Percentiles rank a stretch among this genome's conserved stretches.
Conservation (phyloP, 2,329 filamentous ascomycete genomes). For the Aspergillus pseudoviridinutans region DNA sequence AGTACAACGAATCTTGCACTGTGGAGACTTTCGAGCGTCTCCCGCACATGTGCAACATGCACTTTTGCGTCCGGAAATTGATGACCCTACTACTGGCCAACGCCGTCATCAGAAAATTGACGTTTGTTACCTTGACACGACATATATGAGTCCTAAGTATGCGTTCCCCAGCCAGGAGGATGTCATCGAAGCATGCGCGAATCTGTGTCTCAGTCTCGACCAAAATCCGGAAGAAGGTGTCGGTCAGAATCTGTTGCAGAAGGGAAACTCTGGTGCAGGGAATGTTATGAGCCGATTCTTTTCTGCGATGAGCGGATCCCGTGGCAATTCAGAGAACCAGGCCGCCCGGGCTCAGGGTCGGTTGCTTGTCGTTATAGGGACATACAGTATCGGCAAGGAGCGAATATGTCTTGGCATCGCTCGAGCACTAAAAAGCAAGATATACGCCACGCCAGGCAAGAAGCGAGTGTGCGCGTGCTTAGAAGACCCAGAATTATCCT, state of each 20-base stretch:
- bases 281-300: conserved; percentile 63
- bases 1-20: conserved; percentile 81
- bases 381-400: conserved; percentile 97
- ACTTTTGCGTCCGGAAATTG: conserved; percentile 68
- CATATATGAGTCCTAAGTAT: conserved; percentile 93
- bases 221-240: conserved; percentile 64
- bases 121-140: conserved; percentile 94
- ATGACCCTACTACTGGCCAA: conserved; percentile 68
- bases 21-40: conserved; percentile 92
- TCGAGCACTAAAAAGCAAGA: conserved; percentile 77
- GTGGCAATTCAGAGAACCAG: conserved; percentile 19
- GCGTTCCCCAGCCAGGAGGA: conserved; percentile 86
- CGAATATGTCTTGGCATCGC: conserved; percentile 92
- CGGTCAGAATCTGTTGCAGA: conserved; percentile 53
- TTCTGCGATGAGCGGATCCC: conserved; percentile 39
- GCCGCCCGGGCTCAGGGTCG: conserved; percentile 53
- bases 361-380: conserved; percentile 87
- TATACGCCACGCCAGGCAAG: conserved; percentile 80
- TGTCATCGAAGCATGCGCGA: conserved; percentile 81
- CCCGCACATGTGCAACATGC: conserved; percentile 79
- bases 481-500: conserved; percentile 75
- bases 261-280: conserved; percentile 52
- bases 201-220: conserved; percentile 76
- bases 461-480: conserved; percentile 79
- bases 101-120: conserved; percentile 81